Conservation (phyloP, 371 early-diverging fungal species). For the Phascolomyces articulosus region DNA sequence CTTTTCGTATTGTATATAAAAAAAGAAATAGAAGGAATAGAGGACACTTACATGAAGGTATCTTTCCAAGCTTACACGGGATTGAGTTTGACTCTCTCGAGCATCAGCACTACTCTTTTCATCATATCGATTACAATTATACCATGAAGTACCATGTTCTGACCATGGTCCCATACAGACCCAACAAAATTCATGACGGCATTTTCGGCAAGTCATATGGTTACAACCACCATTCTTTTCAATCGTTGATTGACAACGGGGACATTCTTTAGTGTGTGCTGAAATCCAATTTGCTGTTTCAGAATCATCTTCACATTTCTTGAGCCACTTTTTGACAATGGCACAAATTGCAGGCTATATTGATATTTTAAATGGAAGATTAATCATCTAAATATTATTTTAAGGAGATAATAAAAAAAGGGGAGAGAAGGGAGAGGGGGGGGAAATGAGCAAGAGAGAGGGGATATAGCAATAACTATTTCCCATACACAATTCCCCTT, state of each 20-base stretch:
- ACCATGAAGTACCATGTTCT: slow-evolving; percentile 91
- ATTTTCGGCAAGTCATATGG: slow-evolving; percentile 93
- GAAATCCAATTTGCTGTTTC: slow-evolving; percentile 98
- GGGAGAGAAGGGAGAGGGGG: neutral
- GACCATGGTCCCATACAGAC: slow-evolving; percentile 90
- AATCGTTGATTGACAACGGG: slow-evolving; percentile 91
- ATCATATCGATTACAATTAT: slow-evolving; percentile 92
- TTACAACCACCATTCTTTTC: slow-evolving; percentile 98
- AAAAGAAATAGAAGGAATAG: neutral
- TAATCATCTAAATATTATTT: no score
- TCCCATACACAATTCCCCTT: no score
- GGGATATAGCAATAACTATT: neutral
- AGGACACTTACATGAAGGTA: slow-evolving; percentile 83
- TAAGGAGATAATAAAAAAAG: neutral
- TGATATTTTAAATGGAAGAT: neutral
- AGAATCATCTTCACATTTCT: slow-evolving; percentile 97
- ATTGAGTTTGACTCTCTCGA: slow-evolving; percentile 81
- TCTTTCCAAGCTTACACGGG: slow-evolving; percentile 88
- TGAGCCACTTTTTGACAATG: slow-evolving; percentile 87
- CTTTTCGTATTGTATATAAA: no score
- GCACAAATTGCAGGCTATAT: slow-evolving; percentile 84
- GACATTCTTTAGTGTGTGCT: slow-evolving; percentile 96
- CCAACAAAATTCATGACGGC: slow-evolving; percentile 91
- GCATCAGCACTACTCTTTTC: slow-evolving; percentile 84
- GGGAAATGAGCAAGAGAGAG: neutral